Percentiles rank a stretch among this genome's conserved stretches.
phyloP scores from a whole-genome alignment of 495 filamentous ascomycete genomes.

The Annulohypoxylon stygium region DNA sequence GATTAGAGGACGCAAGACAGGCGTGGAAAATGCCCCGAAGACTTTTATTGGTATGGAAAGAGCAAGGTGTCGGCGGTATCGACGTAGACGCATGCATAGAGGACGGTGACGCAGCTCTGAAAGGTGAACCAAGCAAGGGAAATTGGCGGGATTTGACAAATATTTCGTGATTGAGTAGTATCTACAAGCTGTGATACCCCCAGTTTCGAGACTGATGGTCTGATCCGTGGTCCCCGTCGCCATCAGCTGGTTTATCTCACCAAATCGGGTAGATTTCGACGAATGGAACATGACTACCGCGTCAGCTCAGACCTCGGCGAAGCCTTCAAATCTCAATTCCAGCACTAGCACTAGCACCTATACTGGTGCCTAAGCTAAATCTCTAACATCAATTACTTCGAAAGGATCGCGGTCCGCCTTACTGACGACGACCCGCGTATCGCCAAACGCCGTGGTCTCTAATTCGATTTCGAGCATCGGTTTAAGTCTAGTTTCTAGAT shows the following conservation, averaged over 20 bases:
- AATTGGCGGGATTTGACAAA: slow-evolving; percentile 45
- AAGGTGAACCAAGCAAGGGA: slow-evolving; percentile 49
- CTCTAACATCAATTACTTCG: slow-evolving; percentile 59
- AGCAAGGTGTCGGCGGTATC: slow-evolving; percentile 62
- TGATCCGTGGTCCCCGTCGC: background rate
- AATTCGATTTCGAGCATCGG: slow-evolving; percentile 70
- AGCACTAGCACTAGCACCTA: slow-evolving; percentile 7
- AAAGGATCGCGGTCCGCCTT: slow-evolving; percentile 80
- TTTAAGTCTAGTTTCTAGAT: slow-evolving; percentile 77
- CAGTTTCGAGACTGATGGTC: background rate
- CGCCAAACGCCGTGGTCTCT: slow-evolving; percentile 45
- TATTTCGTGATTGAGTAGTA: slow-evolving; percentile 16
- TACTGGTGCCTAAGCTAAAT: slow-evolving; percentile 24
- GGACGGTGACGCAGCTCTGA: slow-evolving; percentile 64
- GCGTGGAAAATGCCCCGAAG: slow-evolving; percentile 70
- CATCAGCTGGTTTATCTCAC: background rate
- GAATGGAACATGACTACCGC: background rate
- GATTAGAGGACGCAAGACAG: slow-evolving; percentile 69
- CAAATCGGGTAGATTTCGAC: background rate
- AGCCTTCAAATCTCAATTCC: background rate
- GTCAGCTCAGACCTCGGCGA: slow-evolving; percentile 9
- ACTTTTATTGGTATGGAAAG: slow-evolving; percentile 64
- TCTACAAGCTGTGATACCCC: background rate
- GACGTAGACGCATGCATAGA: slow-evolving; percentile 64
- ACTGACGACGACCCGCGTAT: slow-evolving; percentile 78